These are phyloP conservation scores for Tuber calosporum DNA, from an alignment of 495 filamentous ascomycete species.

Conservation along the genomic window DNA sequence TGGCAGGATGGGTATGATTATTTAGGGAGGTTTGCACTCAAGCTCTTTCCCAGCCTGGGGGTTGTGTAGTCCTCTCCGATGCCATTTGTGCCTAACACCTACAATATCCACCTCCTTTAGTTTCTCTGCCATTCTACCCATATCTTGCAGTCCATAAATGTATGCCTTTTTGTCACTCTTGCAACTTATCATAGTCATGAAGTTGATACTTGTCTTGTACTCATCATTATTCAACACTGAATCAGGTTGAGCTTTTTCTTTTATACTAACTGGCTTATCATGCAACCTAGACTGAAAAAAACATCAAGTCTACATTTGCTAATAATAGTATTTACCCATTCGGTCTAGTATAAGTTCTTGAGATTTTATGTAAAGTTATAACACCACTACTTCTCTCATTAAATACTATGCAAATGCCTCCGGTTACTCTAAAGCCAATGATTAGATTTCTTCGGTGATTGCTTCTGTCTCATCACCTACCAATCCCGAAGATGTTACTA, in stretches of 20 bases:
- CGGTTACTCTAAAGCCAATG: too few relatives aligned
- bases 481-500: too few relatives aligned
- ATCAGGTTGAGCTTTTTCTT: slow-evolving; percentile 16
- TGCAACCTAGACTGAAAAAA: slow-evolving; percentile 12
- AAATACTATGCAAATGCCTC: not conserved
- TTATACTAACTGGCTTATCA: slow-evolving; percentile 1
- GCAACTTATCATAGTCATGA: slow-evolving; percentile 12
- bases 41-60: too few relatives aligned
- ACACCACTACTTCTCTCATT: too few relatives aligned
- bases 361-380: slow-evolving; percentile 6
- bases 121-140: slow-evolving; percentile 17
- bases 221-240: slow-evolving; percentile 3
- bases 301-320: slow-evolving; percentile 18
- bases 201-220: slow-evolving; percentile 9
- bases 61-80: too few relatives aligned
- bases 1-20: too few relatives aligned
- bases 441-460: too few relatives aligned
- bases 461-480: too few relatives aligned
- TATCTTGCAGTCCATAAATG: slow-evolving; percentile 7
- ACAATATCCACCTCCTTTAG: slow-evolving; percentile 15
- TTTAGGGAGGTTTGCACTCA: too few relatives aligned
- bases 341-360: not conserved
- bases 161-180: slow-evolving; percentile 5
- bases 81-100: not conserved
- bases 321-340: slow-evolving; percentile 6